Evolutionary conservation across 441 rosid genomes (phyloP), one percentile per base, ranked within the genome.

Genomic region (Aquilaria agallochum): DNA sequence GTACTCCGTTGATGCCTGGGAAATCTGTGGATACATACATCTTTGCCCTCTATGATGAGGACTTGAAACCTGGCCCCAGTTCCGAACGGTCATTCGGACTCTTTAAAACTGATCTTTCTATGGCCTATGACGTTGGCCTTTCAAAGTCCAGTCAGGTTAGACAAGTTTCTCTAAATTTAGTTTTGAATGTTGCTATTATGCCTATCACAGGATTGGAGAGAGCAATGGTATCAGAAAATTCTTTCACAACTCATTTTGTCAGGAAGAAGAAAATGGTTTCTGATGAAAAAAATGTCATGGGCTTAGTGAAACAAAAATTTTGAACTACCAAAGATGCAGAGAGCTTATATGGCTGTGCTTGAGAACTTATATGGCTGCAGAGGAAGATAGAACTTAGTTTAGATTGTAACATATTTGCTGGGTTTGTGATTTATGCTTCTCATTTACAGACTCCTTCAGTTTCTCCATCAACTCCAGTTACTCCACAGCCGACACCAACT

Each of bases 1-100:
- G 98, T 45, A 94, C 98, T 55, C 96, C 96, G 33, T 68, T 94
- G 62, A 94, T 94, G 98, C 97, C 95, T 50, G 93, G 95, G 62
- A 94, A 94, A 62, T 70, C 98, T 15, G 85, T 94, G 3, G 98
- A 94, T 56, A 90, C 98, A 3, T 90, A 86, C 78, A 74, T 94
- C 65, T 90, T 90, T 31, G 98, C 97, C 0, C 87, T 94, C 49
- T 94, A 88, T 13, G 96, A 90, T 12, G 98, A 94, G 76, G 67
- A 94, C 68, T 56, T 81, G 80, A 90, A 90, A 69, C 76, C 90
- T 5, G 97, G 98, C 3, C 89, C 96, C 46, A 50, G 80, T 36
- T 94, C 89, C 0, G 97, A 94, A 66, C 83, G 95, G n/a, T 82
- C 96, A 0, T 90, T 90, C 0, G 98, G 98, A 50, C 84, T 90